These are phyloP conservation scores for Suillus paluster DNA, from an alignment of 768 basidiomycete species.

Conservation along the genomic window DNA sequence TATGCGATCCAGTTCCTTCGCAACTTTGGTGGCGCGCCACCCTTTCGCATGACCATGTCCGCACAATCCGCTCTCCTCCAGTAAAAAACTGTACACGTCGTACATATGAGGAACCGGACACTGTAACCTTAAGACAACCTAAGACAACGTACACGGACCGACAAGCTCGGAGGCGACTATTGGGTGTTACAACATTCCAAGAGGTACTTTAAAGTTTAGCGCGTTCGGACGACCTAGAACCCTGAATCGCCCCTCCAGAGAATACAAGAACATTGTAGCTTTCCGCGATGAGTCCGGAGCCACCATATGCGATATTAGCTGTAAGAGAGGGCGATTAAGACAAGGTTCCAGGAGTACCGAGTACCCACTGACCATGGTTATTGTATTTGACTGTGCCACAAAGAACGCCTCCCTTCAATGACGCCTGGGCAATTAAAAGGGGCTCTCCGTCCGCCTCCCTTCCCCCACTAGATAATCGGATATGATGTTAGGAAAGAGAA, in stretches of 20 bases:
- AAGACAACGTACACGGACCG: too few species aligned
- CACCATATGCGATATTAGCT: slow-evolving; percentile 3
- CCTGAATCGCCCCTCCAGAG: not conserved
- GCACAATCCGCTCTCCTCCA: too few species aligned
- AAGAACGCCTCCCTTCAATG: slow-evolving; percentile 1
- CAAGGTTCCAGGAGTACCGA: not conserved
- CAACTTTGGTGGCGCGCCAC: too few species aligned
- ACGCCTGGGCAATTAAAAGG: slow-evolving; percentile 8
- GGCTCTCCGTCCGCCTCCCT: slow-evolving; percentile 1
- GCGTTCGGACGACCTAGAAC: not conserved
- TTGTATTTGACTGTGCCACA: slow-evolving; percentile 9
- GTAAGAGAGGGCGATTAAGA: not conserved
- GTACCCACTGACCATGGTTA: not conserved
- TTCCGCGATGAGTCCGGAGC: not conserved
- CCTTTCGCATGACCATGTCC: too few species aligned
- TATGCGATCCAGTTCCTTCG: too few species aligned
- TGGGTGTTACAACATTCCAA: too few species aligned
- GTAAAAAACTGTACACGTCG: too few species aligned
- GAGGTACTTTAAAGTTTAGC: too few species aligned
- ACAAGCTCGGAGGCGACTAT: too few species aligned
- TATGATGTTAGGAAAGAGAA: not conserved
- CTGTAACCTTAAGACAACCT: too few species aligned
- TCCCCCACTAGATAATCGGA: slow-evolving; percentile 2
- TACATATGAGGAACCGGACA: too few species aligned
- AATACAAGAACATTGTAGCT: slow-evolving; percentile 4